Evolutionary conservation across 768 basidiomycete genomes (phyloP).

Genomic region (Megacollybia marginata): DNA sequence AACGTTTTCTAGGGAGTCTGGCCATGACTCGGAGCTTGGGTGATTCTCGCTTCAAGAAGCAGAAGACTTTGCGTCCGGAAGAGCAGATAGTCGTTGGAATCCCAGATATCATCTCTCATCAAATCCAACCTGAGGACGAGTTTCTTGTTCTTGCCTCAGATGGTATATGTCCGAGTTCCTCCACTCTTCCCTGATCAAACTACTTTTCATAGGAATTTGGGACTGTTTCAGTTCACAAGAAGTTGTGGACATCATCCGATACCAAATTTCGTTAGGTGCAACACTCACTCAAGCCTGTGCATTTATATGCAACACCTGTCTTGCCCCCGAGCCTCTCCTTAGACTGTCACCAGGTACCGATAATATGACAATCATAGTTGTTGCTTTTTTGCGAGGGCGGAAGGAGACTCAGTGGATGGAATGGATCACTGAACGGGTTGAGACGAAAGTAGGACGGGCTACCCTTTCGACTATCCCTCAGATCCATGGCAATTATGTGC

Average conservation of each 20-base stretch:
- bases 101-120: no score
- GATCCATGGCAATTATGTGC: no score
- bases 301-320: no score
- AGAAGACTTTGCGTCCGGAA: conserved; percentile 68
- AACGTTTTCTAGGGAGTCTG: conserved; percentile 65
- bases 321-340: conserved; percentile 79
- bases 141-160: no score
- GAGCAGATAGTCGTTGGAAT: conserved; percentile 91
- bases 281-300: no score
- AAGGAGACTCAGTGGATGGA: conserved; percentile 84
- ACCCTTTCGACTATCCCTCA: conserved; percentile 72
- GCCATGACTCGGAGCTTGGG: conserved; percentile 99
- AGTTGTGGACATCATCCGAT: no score
- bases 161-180: conserved; percentile 47
- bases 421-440: no score
- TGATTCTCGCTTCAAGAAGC: no score
- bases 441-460: conserved; percentile 62
- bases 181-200: neutral
- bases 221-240: no score
- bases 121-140: no score
- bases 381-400: conserved; percentile 83
- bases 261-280: no score
- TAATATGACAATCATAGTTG: no score
- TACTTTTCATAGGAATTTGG: conserved; percentile 74
- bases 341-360: conserved; percentile 81